Evolutionary conservation across 1,284 basidiomycete species (phyloP), one percentile per base, ranked within the genome.

Genomic region (Somion occarium): DNA sequence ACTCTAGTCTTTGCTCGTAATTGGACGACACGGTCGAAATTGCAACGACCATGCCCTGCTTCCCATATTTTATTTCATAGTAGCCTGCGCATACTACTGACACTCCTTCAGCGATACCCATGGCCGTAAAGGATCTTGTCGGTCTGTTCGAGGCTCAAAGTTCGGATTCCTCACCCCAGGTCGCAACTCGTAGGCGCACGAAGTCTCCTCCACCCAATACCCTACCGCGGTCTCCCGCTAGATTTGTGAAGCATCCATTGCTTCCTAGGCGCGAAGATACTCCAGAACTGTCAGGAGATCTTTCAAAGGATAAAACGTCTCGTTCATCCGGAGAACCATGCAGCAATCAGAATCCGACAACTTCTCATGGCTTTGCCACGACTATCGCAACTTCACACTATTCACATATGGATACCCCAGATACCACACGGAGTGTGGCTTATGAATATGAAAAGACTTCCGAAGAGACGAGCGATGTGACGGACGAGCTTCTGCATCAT

Each of bases 71-170:
- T 15, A 34, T 15, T 15, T 34, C 30, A 7, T 34, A 34, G 30
- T 34, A 7, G 7, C 15, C 30, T 34, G 30, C 15, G 30, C 30
- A 7, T 34, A 7, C 15, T 7, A 34, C 30, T 34, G 15, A 34
- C 7, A 7, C 30, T 34, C 30, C 30, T 15, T 15, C 25, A n/a
- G n/a, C n/a, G n/a, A n/a, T n/a, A n/a, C 20, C 30, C 34, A 68
- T 67, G 65, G 52, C 65, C 12, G 66, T 69, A 49, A 62, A 64
- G 50, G 63, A 64, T 41, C 44, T 69, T 38, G 63, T 66, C 26
- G 59, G 57, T n/a, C 51, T 57, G n/a, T 67, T 56, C 51, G 66
- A 68, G 39, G 53, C 59, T 44, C 58, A 50, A 18, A 37, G 54
- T 20, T 25, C 30, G 7, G 30, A 34, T 15, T 34, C 30, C 15